Conservation (phyloP, 169 alveolate species). For the Plasmodium adleri region DNA sequence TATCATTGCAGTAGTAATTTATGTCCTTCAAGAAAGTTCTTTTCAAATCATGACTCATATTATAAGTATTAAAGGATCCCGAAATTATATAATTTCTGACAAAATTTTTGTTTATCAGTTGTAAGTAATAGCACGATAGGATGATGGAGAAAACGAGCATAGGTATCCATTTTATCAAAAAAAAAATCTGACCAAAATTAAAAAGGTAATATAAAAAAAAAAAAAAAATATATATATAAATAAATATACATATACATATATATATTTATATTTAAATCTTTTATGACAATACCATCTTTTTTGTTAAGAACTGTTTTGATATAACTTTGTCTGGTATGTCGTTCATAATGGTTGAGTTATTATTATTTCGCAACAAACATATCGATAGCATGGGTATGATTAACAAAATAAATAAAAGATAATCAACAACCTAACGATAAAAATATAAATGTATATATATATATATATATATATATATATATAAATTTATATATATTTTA, state of each 20-base stretch:
- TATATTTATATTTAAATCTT: background rate
- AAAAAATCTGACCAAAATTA: slow-evolving; percentile 10
- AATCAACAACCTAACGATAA: slow-evolving; percentile 23
- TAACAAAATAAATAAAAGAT: slow-evolving; percentile 24
- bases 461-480: background rate
- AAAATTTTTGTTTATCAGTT: slow-evolving; percentile 19
- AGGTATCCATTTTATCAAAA: slow-evolving; percentile 35
- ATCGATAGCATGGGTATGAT: slow-evolving; percentile 44
- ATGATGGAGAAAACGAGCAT: slow-evolving; percentile 13
- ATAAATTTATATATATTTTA: background rate
- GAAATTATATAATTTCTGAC: slow-evolving; percentile 2
- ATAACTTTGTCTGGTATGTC: slow-evolving; percentile 63
- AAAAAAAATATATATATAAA: background rate
- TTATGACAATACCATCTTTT: slow-evolving; percentile 23
- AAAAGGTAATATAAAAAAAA: background rate
- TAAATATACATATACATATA: background rate
- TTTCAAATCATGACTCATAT: background rate
- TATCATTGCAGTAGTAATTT: slow-evolving; percentile 21
- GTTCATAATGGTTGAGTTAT: slow-evolving; percentile 56
- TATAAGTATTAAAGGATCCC: background rate
- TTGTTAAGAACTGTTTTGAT: slow-evolving; percentile 29
- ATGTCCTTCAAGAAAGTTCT: slow-evolving; percentile 2
- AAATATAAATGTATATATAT: background rate
- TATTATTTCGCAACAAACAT: slow-evolving; percentile 31
- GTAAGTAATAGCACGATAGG: slow-evolving; percentile 17